These are phyloP conservation scores for Raphanus sativus DNA, from an alignment of 345 rosid genomes.

Conservation along the genomic window DNA sequence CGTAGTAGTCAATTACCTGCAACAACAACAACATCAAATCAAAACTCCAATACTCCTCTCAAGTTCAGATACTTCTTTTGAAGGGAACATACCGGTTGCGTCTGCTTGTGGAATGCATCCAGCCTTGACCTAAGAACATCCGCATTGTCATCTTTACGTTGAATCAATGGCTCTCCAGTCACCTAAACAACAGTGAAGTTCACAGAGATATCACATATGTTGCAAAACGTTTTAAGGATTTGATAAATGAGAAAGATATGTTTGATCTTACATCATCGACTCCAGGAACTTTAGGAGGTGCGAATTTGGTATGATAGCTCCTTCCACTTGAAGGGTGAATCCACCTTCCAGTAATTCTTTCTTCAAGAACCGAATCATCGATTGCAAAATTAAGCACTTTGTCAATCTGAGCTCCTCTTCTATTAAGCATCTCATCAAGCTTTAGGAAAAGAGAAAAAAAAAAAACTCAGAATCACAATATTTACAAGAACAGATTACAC, in stretches of 20 bases:
- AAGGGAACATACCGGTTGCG: constrained; percentile 60
- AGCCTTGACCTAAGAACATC: constrained; percentile 90
- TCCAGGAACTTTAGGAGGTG: constrained; percentile 83
- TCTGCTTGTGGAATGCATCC: constrained; percentile 86
- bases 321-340: constrained; percentile 97
- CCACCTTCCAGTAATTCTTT: constrained; percentile 97
- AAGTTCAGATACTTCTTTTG: background rate
- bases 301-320: constrained; percentile 79
- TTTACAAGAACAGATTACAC: background rate
- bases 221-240: background rate
- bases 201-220: constrained; percentile 11
- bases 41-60: constrained; percentile 4
- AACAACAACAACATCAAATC: background rate
- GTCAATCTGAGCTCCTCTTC: constrained; percentile 69
- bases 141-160: constrained; percentile 87
- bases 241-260: background rate
- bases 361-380: constrained; percentile 86
- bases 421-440: constrained; percentile 96
- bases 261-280: constrained; percentile 75
- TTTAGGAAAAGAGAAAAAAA: constrained; percentile 17
- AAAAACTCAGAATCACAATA: background rate
- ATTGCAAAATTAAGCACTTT: constrained; percentile 88
- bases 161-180: constrained; percentile 87
- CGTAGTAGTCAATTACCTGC: constrained; percentile 82
- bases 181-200: constrained; percentile 46